Conservation (phyloP, 1,284 basidiomycete species). For the Fomitiporia mediterranea region DNA sequence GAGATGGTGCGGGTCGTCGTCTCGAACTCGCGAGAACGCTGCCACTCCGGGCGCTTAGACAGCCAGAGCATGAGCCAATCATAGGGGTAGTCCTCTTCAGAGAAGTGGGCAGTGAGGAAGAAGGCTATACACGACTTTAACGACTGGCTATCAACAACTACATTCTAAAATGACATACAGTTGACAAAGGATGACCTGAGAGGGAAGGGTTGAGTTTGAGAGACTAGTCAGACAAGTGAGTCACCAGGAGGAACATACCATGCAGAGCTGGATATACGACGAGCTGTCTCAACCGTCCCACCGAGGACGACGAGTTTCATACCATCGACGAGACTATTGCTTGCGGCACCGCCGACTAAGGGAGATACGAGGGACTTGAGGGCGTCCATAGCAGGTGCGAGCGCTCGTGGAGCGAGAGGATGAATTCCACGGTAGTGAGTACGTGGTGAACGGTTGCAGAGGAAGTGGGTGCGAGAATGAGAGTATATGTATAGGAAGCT, state of each 20-base stretch:
- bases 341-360: constrained; percentile 66
- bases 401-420: not conserved
- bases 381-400: constrained; percentile 52
- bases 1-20: constrained; percentile 67
- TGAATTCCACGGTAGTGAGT: not conserved
- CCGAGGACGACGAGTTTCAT: constrained; percentile 83
- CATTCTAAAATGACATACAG: constrained; percentile 40
- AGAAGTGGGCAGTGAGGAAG: constrained; percentile 82
- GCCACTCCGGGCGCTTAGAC: constrained; percentile 61
- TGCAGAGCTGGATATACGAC: constrained; percentile 72
- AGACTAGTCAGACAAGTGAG: constrained; percentile 7
- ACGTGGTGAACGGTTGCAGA: not conserved
- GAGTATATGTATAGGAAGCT: too few relatives aligned
- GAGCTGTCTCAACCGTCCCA: constrained; percentile 78
- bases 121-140: constrained; percentile 47
- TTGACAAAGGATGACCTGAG: constrained; percentile 74
- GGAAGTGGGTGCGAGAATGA: not conserved
- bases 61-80: constrained; percentile 43
- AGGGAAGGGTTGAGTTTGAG: constrained; percentile 18
- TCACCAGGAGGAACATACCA: constrained; percentile 49
- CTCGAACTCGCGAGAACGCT: constrained; percentile 78
- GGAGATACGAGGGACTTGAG: constrained; percentile 78
- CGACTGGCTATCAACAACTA: constrained; percentile 14
- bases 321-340: constrained; percentile 74
- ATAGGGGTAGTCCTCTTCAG: constrained; percentile 79